These are phyloP conservation scores for Xylaria sp. DNA, from an alignment of 2,329 filamentous ascomycete species.

Conservation along the genomic window DNA sequence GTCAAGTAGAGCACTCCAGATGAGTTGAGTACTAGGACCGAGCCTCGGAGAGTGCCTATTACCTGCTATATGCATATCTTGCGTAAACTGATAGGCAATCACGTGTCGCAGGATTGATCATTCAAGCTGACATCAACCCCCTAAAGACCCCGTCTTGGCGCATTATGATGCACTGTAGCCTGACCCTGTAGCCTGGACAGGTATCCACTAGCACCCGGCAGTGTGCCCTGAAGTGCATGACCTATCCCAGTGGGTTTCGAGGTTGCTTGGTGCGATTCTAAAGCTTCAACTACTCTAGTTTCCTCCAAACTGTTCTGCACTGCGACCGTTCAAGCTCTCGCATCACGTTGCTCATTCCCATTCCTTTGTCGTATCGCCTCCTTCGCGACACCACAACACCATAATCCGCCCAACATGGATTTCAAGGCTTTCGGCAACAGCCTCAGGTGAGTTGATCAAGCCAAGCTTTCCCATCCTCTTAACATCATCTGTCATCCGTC, in stretches of 20 bases:
- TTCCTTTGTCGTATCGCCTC: neutral
- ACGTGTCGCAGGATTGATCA: constrained; percentile 13
- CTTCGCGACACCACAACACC: constrained; percentile 8
- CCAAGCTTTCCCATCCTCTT: constrained; percentile 27
- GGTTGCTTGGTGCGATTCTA: neutral
- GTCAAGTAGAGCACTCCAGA: no score
- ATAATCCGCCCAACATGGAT: constrained; percentile 56
- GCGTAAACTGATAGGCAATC: neutral
- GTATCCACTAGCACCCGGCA: constrained; percentile 12
- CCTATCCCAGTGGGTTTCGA: constrained; percentile 14
- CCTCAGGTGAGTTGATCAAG: constrained; percentile 58
- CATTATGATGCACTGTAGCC: constrained; percentile 8
- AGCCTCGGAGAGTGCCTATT: neutral
- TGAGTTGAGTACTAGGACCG: no score
- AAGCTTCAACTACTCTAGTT: constrained; percentile 25
- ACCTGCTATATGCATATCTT: neutral
- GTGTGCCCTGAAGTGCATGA: constrained; percentile 11
- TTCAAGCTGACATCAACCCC: neutral
- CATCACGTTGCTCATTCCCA: constrained; percentile 19
- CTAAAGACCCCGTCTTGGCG: constrained; percentile 14
- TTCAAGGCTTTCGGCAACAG: constrained; percentile 69
- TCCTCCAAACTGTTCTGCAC: constrained; percentile 16
- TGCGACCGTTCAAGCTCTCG: constrained; percentile 19
- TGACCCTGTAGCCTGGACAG: constrained; percentile 3
- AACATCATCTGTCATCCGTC: constrained; percentile 19